Evolutionary conservation across 169 alveolate genomes (phyloP).

Genomic region (Cytauxzoon felis): DNA sequence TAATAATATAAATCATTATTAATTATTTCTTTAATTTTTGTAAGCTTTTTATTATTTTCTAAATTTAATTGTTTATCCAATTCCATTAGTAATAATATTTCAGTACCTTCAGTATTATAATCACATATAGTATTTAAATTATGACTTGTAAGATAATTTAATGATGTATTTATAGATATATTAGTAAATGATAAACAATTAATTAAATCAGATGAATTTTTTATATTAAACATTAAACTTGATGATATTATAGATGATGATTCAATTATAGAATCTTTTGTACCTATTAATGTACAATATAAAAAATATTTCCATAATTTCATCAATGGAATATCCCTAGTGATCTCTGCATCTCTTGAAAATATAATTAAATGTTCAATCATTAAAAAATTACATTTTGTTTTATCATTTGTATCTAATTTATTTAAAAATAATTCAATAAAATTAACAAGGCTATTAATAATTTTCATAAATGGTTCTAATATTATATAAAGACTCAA

Average conservation of each 20-base stretch:
- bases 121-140: background rate
- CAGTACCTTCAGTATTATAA: background rate
- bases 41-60: too few species aligned
- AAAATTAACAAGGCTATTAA: background rate
- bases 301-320: slow-evolving; percentile 11
- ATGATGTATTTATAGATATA: too few species aligned
- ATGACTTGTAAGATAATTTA: too few species aligned
- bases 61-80: background rate
- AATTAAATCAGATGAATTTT: too few species aligned
- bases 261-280: too few species aligned
- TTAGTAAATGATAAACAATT: too few species aligned
- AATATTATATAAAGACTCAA: background rate
- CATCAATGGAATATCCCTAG: background rate
- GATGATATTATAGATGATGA: too few species aligned
- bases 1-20: too few species aligned
- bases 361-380: background rate
- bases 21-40: too few species aligned
- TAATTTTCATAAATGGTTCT: slow-evolving; percentile 15
- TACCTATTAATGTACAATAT: background rate
- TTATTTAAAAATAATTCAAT: slow-evolving; percentile 3
- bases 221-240: too few species aligned
- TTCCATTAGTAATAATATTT: background rate
- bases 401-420: background rate
- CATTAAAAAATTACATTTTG: background rate
- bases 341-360: slow-evolving; percentile 15